Evolutionary conservation across 2,329 filamentous ascomycete genomes (phyloP), one percentile per base, ranked within the genome.

Genomic region (Penicillium sp.): DNA sequence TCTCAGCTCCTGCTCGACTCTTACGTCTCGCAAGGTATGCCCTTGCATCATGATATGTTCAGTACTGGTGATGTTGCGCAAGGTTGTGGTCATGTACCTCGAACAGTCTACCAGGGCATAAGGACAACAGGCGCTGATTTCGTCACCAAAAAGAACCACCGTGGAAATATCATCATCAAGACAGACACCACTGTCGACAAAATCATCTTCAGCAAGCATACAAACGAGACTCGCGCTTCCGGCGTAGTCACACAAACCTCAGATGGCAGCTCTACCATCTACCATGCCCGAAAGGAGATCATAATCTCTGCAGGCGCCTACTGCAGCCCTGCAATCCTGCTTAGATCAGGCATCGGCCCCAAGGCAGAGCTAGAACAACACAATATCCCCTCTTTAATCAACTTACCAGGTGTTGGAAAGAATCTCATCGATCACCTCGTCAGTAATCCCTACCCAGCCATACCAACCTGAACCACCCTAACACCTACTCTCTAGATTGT

Each of bases 11-110:
- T 85, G 10, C 71, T 80, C 28, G 76, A 84, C 45, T 85, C 82
- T 0, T 79, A 84, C 69, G 69, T 81, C 9, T 81, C 79, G 2
- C 71, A 80, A 56, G 83, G 83, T 53, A 67, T 86, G 0, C 77
- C 80, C 0, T 72, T 83, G n/a, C 76, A 82, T 38, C 75, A 77
- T 17, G 84, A 87, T 58, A 84, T 86, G 81, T 86, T 86, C 63
- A 78, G 78, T 0, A 80, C 77, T 25, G 80, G 80, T 17, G 74
- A 79, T 30, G 77, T 76, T 19, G 69, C 81, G 1, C 78, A 83
- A 49, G 82, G 82, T 0, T 84, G 82, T 60, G 82, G 83, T 2
- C 82, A 85, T 66, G 80, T 70, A 1, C 75, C 79, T 12, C 73
- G 82, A 58, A 83, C 81, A 2, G 80, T 82, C 1, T 75, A 79